A percentile compares a stretch with the other conserved stretches of the same genome.
These are phyloP conservation scores for Phytopythium cucurbitacearum DNA, from an alignment of 352 stramenopile species.

Conservation along the genomic window DNA sequence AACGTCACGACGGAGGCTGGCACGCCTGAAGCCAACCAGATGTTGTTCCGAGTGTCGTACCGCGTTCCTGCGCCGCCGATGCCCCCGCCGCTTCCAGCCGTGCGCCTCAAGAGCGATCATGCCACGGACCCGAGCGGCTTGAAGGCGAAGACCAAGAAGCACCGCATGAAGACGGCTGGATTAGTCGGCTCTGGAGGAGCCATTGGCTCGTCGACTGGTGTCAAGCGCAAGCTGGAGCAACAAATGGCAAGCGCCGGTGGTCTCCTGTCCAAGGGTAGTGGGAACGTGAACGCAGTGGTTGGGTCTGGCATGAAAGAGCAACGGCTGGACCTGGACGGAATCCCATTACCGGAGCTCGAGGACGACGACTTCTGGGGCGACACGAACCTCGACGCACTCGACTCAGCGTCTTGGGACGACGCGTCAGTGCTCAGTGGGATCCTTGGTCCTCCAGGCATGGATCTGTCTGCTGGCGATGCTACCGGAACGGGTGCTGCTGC, in stretches of 20 bases:
- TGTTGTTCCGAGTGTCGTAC: conserved; percentile 65
- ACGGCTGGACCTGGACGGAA: conserved; percentile 71
- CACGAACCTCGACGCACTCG: conserved; percentile 80
- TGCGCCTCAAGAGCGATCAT: conserved; percentile 8
- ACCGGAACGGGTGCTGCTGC: not conserved
- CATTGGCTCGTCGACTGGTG: conserved; percentile 13
- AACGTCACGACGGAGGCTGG: conserved; percentile 24
- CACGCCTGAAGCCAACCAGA: conserved; percentile 22
- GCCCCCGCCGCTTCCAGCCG: conserved; percentile 26
- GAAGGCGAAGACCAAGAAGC: conserved; percentile 67
- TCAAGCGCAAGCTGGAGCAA: conserved; percentile 74
- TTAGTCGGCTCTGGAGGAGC: conserved; percentile 2
- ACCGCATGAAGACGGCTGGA: conserved; percentile 20
- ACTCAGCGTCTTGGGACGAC: conserved; percentile 83
- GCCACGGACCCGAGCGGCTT: too few relatives aligned
- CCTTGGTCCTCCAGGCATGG: conserved; percentile 16
- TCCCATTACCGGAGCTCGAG: conserved; percentile 70
- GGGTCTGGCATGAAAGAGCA: conserved; percentile 39
- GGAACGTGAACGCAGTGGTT: too few relatives aligned
- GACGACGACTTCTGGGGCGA: conserved; percentile 86
- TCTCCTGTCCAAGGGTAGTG: not conserved
- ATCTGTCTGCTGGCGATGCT: conserved; percentile 13
- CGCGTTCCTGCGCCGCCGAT: conserved; percentile 46
- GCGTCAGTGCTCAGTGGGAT: conserved; percentile 65
- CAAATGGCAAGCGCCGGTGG: conserved; percentile 9